Conservation (phyloP, 345 rosid species). For the Nasturtium officinale region DNA sequence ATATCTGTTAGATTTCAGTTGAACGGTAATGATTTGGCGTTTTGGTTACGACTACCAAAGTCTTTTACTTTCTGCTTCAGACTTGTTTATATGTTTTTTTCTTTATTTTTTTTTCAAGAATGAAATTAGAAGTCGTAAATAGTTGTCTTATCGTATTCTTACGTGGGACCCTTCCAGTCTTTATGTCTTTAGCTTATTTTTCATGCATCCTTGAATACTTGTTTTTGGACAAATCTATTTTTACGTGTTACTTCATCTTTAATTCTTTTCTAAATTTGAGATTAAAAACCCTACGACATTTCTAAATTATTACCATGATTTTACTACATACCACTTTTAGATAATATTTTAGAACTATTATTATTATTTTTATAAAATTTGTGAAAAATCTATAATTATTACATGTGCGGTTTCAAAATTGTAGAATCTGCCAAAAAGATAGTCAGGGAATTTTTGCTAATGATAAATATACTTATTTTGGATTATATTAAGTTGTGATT, state of each 20-base stretch:
- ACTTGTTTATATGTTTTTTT: not conserved
- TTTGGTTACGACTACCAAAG: constrained; percentile 32
- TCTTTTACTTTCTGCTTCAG: constrained; percentile 32
- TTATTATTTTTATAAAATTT: too few species aligned
- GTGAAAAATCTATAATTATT: not conserved
- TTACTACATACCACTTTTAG: not conserved
- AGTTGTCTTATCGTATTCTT: constrained; percentile 43
- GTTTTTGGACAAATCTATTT: too few species aligned
- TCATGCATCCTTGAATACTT: constrained; percentile 11
- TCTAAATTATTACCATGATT: not conserved
- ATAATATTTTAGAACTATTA: too few species aligned
- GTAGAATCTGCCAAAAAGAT: not conserved
- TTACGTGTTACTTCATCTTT: not conserved
- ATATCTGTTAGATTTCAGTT: constrained; percentile 32
- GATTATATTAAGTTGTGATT: not conserved
- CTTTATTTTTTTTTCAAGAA: not conserved
- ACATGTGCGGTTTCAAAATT: not conserved
- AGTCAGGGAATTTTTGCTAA: not conserved
- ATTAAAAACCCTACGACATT: not conserved
- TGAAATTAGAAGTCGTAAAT: constrained; percentile 17
- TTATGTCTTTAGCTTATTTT: constrained; percentile 27
- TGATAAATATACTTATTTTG: not conserved
- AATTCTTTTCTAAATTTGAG: not conserved
- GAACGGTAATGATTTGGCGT: constrained; percentile 45
- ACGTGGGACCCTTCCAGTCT: constrained; percentile 21